Evolutionary conservation across 2,329 filamentous ascomycete genomes (phyloP), one percentile per base, ranked within the genome.

Genomic region (Sarocladium kiliense): DNA sequence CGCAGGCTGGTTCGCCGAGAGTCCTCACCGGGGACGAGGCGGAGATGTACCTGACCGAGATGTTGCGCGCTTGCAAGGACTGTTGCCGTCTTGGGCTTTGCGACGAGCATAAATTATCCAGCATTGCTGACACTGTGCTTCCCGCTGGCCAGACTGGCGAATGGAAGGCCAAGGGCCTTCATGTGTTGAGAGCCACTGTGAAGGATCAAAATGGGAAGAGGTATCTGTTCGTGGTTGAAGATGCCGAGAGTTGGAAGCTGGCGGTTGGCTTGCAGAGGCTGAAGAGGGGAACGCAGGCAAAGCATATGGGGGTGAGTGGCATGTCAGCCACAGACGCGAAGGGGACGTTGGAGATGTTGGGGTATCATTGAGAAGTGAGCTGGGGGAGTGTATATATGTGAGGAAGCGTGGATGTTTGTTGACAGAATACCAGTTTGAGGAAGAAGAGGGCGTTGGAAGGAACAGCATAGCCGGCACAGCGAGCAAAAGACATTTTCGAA

Each of bases 191-290:
- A 53, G 85, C 84, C 21, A 85, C 79, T 14, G 76, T 87, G 56
- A 74, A 82, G 55, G 85, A 88, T 63, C 81, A 85, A 60, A 84
- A 87, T 58, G 82, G 82, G 42, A 86, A 85, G 70, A 77, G 83
- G 34, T 87, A 82, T 63, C 67, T 88, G 34, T 87, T 88, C 64
- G 77, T 88, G 10, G 70, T 88, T 32, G 74, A 77, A 39, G 83
- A 87, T 64, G 77, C 82, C 58, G 85, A 88, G 66, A 78, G 78
- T 26, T 88, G 85, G 85, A 88, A 88, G 76, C 73, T 88, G 23
- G 76, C 82, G 1, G 72, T 80, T 34, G 84, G 82, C 2, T 65
- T 88, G 61, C 81, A 85, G 66, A 76, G 80, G 44, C 68, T 88
- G 62, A 73, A 83, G 54, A 77, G 77, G 54, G 84, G 85, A 4